These are phyloP conservation scores for Chlamydomonas eustigma DNA, from an alignment of 139 green algal species.

Conservation along the genomic window DNA sequence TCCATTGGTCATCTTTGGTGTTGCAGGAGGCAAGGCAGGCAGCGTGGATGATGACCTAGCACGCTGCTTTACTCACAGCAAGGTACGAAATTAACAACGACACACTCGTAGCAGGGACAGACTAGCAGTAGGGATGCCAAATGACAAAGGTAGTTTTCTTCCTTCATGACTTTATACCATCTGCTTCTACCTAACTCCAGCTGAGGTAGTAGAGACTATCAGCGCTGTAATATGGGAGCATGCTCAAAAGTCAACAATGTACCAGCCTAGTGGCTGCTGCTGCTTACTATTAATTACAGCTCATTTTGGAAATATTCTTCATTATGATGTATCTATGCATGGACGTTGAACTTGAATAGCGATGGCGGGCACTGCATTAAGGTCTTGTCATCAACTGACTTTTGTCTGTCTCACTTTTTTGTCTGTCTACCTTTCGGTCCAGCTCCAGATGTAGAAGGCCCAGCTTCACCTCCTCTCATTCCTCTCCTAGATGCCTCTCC, in stretches of 20 bases:
- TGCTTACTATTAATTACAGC: too few relatives aligned
- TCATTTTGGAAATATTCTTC: too few relatives aligned
- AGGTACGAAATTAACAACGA: too few relatives aligned
- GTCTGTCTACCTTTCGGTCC: too few relatives aligned
- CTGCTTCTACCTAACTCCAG: neutral
- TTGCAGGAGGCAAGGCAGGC: neutral
- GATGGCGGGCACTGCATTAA: too few relatives aligned
- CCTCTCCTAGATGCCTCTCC: too few relatives aligned
- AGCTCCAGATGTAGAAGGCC: neutral
- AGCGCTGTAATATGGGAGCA: neutral
- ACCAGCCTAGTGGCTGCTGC: too few relatives aligned
- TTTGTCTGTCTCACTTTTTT: neutral
- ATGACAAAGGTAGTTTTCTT: neutral
- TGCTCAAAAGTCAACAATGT: too few relatives aligned
- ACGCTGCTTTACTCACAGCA: neutral
- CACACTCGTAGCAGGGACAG: too few relatives aligned
- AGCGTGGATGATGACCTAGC: conserved; percentile 4
- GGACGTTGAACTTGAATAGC: too few relatives aligned
- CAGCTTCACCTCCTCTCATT: too few relatives aligned
- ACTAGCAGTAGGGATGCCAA: neutral
- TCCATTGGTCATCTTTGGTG: neutral
- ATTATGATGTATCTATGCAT: too few relatives aligned
- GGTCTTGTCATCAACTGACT: neutral
- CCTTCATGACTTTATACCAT: neutral
- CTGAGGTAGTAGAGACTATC: neutral